Conservation (phyloP, 331 rosid genomes). For the Malus hybrid region DNA sequence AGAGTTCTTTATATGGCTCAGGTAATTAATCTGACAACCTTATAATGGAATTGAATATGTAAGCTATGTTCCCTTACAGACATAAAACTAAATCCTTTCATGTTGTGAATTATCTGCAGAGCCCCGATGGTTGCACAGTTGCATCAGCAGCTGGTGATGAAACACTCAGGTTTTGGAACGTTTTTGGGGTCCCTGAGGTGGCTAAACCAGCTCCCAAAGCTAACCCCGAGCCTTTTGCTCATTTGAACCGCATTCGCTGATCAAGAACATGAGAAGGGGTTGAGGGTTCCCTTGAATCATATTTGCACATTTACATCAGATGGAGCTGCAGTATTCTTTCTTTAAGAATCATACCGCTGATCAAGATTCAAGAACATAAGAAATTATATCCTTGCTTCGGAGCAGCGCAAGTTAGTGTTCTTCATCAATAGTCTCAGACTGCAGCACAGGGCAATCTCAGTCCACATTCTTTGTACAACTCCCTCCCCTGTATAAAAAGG, state of each 20-base stretch:
- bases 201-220: conserved; percentile 55
- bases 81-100: not conserved
- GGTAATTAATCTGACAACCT: conserved; percentile 8
- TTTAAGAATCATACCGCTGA: not conserved
- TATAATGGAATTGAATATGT: no score
- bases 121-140: conserved; percentile 81
- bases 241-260: conserved; percentile 50
- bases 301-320: not conserved
- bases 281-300: not conserved
- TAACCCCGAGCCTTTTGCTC: conserved; percentile 61
- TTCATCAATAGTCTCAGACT: not conserved
- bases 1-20: conserved; percentile 76
- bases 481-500: not conserved
- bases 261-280: not conserved
- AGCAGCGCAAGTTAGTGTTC: not conserved
- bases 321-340: not conserved
- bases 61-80: not conserved
- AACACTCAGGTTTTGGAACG: conserved; percentile 72
- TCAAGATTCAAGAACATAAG: not conserved
- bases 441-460: not conserved
- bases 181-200: conserved; percentile 70
- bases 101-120: conserved; percentile 15
- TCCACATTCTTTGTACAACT: not conserved
- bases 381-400: not conserved
- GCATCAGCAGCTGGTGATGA: conserved; percentile 81